phyloP scores from a whole-genome alignment of 1,284 basidiomycete genomes.

The Ganoderma lucidum region DNA sequence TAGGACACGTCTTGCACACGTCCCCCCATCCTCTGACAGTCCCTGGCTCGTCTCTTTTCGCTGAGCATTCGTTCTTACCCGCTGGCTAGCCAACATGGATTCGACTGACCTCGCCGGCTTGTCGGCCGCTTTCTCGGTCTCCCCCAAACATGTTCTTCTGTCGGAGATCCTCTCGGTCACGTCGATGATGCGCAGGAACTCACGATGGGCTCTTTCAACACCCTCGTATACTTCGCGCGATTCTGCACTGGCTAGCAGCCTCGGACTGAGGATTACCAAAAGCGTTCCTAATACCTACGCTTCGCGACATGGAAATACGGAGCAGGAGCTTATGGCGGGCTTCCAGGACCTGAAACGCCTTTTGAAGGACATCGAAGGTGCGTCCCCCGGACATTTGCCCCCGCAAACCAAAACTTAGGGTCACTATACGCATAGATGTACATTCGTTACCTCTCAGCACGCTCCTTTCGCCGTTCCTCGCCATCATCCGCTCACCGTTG shows the following conservation, averaged over 20 bases:
- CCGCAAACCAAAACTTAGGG: not conserved
- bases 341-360: constrained; percentile 88
- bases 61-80: not conserved
- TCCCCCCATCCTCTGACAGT: constrained; percentile 6
- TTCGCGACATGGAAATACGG: constrained; percentile 59
- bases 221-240: constrained; percentile 67
- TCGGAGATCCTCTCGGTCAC: constrained; percentile 94
- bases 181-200: constrained; percentile 97
- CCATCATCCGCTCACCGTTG: constrained; percentile 90
- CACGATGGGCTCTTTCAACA: constrained; percentile 85
- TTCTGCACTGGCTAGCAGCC: constrained; percentile 72
- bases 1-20: constrained; percentile 34
- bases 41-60: not conserved
- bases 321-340: constrained; percentile 87
- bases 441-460: constrained; percentile 59
- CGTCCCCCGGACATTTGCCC: constrained; percentile 35
- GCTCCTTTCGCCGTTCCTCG: constrained; percentile 90
- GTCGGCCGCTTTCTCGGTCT: constrained; percentile 43
- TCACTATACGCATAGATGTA: constrained; percentile 56
- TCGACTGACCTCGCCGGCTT: constrained; percentile 17
- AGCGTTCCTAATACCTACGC: constrained; percentile 45
- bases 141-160: constrained; percentile 80
- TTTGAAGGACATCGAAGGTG: constrained; percentile 79
- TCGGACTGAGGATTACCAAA: constrained; percentile 74
- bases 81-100: constrained; percentile 26